Evolutionary conservation across 495 filamentous ascomycete genomes (phyloP).

Genomic region (Penicillium macrosclerotiorum): DNA sequence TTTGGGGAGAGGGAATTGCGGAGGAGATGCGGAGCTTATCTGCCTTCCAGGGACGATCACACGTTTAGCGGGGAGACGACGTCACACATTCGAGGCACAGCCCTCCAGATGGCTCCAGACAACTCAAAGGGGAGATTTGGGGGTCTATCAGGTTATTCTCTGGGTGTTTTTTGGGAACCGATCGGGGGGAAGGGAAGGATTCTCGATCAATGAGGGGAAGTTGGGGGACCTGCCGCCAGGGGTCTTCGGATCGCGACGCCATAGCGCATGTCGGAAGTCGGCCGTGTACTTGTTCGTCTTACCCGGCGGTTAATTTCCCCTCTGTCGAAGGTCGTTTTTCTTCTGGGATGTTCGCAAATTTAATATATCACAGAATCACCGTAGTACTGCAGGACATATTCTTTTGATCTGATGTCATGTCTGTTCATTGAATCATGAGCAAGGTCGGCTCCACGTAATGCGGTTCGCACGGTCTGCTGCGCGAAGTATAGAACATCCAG

Average conservation of each 20-base stretch:
- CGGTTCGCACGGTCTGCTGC: too few relatives aligned
- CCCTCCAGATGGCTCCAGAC: background rate
- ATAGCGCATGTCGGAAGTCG: slow-evolving; percentile 6
- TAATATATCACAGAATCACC: too few relatives aligned
- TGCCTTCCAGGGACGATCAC: slow-evolving; percentile 33
- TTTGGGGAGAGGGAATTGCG: slow-evolving; percentile 33
- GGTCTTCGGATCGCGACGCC: slow-evolving; percentile 11
- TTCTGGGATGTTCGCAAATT: background rate
- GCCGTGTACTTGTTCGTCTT: slow-evolving; percentile 7
- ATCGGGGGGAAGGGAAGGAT: slow-evolving; percentile 6
- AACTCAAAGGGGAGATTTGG: background rate
- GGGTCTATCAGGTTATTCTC: too few relatives aligned
- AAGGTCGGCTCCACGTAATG: slow-evolving; percentile 1
- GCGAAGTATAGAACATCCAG: too few relatives aligned
- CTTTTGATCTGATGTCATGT: background rate
- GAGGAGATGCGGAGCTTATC: slow-evolving; percentile 39
- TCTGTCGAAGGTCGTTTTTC: background rate
- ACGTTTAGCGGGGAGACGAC: slow-evolving; percentile 25
- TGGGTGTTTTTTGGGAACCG: too few relatives aligned
- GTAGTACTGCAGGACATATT: too few relatives aligned
- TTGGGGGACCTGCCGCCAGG: slow-evolving; percentile 14
- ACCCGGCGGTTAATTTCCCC: slow-evolving; percentile 7
- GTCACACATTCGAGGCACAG: slow-evolving; percentile 16
- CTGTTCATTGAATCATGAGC: background rate
- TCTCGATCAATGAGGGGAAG: slow-evolving; percentile 21